These are phyloP conservation scores for Albophoma yamanashiensis DNA, from an alignment of 2,329 filamentous ascomycete genomes.

Conservation along the genomic window DNA sequence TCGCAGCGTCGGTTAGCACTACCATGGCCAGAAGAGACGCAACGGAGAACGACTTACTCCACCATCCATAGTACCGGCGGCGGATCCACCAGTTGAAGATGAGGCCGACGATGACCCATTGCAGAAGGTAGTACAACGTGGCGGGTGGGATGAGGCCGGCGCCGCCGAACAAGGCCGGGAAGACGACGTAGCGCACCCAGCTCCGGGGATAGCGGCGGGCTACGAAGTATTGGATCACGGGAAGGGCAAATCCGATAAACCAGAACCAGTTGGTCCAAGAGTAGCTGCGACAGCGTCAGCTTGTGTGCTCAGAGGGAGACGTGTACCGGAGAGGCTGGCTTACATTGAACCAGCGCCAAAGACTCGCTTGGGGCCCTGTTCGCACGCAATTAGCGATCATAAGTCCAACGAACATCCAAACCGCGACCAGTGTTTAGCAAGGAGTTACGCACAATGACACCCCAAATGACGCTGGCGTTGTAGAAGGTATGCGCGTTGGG, in stretches of 20 bases:
- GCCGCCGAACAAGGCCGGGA: conserved; percentile 40
- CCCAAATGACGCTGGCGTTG: conserved; percentile 48
- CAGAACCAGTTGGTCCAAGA: background rate
- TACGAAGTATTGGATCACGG: background rate
- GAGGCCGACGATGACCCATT: conserved; percentile 41
- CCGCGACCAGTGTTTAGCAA: background rate
- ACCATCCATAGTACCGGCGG: conserved; percentile 39
- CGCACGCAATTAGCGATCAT: background rate
- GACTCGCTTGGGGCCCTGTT: background rate
- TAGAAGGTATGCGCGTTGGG: conserved; percentile 47
- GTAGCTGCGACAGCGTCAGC: background rate
- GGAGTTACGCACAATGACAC: conserved; percentile 32
- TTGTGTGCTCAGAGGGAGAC: background rate
- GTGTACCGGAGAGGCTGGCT: background rate
- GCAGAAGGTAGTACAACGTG: conserved; percentile 41
- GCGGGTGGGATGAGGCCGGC: conserved; percentile 38
- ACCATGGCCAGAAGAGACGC: background rate
- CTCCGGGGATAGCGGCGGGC: background rate
- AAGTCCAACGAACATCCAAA: background rate
- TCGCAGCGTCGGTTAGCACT: background rate
- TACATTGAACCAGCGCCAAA: background rate
- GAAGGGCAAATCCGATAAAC: background rate
- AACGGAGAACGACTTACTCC: conserved; percentile 25
- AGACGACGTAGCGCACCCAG: conserved; percentile 35
- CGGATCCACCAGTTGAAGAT: conserved; percentile 43